Base-by-base conservation (phyloP, 257 asterid species). In the Solanum phureja region DNA sequence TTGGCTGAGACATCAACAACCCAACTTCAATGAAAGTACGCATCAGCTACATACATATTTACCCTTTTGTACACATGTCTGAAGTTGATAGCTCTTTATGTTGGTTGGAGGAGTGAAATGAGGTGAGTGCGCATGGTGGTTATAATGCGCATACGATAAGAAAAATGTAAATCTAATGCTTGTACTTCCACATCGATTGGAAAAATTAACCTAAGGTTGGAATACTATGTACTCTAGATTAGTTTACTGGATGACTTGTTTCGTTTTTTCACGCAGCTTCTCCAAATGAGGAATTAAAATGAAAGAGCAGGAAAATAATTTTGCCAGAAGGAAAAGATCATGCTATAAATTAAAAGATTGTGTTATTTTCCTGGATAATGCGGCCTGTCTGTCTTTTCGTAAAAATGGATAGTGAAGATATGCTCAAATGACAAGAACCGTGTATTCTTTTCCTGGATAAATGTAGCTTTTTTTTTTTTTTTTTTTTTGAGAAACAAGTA, bases 381-480 rank as follows among this genome's bases (percentile, higher is more conserved):
- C 82, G 19, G n/a, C n/a, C n/a, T 10, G 1, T 21, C 52, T 74
- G 83, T 12, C 23, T 76, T 12, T 76, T 40, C 24, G 4, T 76
- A 7, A n/a, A 40, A 76, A 38, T 40, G 83, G 60, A 76, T 40
- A 12, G 83, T 76, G 29, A 49, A 49, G 42, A 49, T 29, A 68
- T 35, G 7, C 29, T 81, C 68, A 81, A 46, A 9, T 82, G 85
- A 68, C 89, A 16, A 66, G 66, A 87, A 75, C 74, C 62, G 14
- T 87, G 90, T 24, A 87, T 76, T 87, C 19, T 91, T 87, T 31
- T 85, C 34, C 27, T 72, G 21, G 49, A 79, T 87, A 83, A 84
- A 64, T 93, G 94, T 93, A 94, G 99, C 94, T 97, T 89, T 0
- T 0, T 4, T 4, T 42, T 42, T 11, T 9, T 42, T n/a, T n/a